Conservation (phyloP, 148 eudicot genomes). For the Vaccinium darrowii region DNA sequence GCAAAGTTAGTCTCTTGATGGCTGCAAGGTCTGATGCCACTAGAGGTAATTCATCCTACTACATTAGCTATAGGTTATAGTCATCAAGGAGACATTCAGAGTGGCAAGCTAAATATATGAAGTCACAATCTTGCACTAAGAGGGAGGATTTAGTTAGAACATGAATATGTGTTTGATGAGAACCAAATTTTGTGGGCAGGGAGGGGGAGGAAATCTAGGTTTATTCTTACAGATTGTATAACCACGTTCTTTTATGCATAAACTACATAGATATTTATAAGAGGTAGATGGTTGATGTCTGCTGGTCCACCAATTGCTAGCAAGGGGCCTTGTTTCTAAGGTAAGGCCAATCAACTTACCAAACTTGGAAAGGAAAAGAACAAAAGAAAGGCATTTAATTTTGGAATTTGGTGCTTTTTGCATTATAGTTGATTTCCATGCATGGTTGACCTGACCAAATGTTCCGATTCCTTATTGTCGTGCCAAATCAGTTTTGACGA, state of each 20-base stretch:
- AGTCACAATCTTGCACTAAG: not conserved
- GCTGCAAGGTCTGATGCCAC: not conserved
- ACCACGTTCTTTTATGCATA: not conserved
- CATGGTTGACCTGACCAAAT: not conserved
- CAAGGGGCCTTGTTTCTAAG: not conserved
- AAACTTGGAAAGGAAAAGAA: not conserved
- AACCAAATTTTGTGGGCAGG: not conserved
- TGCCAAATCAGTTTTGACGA: not conserved
- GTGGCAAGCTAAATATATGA: not conserved
- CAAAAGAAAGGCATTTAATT: not conserved
- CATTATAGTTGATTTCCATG: not conserved
- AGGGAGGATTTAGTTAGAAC: not conserved
- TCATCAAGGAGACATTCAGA: not conserved
- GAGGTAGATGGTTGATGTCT: not conserved
- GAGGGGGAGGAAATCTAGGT: not conserved
- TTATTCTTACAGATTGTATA: not conserved
- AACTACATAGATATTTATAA: not conserved
- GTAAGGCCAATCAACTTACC: not conserved
- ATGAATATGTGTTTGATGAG: not conserved
- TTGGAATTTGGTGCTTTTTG: conserved; percentile 1
- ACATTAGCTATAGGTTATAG: not conserved
- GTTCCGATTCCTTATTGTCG: too few relatives aligned
- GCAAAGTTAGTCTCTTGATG: not conserved
- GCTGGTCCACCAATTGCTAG: not conserved
- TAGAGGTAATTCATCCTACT: not conserved